A percentile compares a stretch with the other conserved stretches of the same genome.
Conservation (phyloP, 352 stramenopile species). For the Globisporangium splendens region DNA sequence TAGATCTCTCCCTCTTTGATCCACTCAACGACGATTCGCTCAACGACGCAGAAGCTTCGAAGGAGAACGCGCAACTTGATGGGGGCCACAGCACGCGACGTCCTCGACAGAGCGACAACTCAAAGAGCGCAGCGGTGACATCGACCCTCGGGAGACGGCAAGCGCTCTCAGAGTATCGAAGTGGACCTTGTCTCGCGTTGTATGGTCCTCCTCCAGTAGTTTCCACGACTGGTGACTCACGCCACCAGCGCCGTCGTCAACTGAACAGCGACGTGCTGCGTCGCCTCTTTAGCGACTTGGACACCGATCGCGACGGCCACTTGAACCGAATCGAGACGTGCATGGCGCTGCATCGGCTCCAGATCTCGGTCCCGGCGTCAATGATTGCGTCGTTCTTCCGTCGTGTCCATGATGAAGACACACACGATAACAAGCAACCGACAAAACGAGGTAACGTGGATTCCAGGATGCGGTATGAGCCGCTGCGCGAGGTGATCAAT, state of each 20-base stretch:
- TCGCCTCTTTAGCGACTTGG: slow-evolving; percentile 76
- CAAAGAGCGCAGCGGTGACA: neutral
- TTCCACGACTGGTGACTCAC: neutral
- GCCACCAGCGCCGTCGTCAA: neutral
- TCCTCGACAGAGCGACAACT: too few relatives aligned
- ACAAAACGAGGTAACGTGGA: slow-evolving; percentile 4
- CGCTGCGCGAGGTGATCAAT: slow-evolving; percentile 63
- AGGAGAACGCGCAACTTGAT: too few relatives aligned
- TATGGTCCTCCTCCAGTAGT: slow-evolving; percentile 36
- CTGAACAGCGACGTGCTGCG: slow-evolving; percentile 60
- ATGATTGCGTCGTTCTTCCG: slow-evolving; percentile 72
- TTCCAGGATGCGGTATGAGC: slow-evolving; percentile 14
- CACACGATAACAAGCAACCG: neutral
- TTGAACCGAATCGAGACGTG: slow-evolving; percentile 73
- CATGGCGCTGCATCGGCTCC: slow-evolving; percentile 68
- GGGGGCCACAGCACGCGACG: neutral
- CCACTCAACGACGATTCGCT: too few relatives aligned
- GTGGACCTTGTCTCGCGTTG: slow-evolving; percentile 51
- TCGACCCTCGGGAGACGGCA: slow-evolving; percentile 57
- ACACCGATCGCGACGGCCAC: slow-evolving; percentile 59
- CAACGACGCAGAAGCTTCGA: too few relatives aligned
- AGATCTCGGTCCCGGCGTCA: slow-evolving; percentile 50
- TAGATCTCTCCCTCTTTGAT: too few relatives aligned
- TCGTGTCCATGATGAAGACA: slow-evolving; percentile 23
- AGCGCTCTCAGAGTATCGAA: slow-evolving; percentile 69